Conservation (phyloP, 176 grass and related monocot genomes). For the Zizania latifolia region DNA sequence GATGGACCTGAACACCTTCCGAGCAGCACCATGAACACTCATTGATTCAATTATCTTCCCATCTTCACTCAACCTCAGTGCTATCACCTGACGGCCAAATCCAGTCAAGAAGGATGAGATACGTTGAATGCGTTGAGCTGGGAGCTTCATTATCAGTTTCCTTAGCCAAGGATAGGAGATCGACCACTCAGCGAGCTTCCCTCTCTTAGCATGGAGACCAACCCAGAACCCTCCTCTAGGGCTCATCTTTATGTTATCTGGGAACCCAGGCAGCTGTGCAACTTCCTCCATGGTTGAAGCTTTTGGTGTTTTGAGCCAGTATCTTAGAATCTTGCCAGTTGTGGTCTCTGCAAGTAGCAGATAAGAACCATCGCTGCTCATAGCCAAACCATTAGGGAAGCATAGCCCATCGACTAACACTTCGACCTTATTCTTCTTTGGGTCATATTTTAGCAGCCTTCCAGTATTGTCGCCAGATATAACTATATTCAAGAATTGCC, state of each 20-base stretch:
- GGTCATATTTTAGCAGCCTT: slow-evolving; percentile 57
- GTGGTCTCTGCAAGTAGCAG: slow-evolving; percentile 60
- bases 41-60: slow-evolving; percentile 21
- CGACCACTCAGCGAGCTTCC: slow-evolving; percentile 28
- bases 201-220: slow-evolving; percentile 40
- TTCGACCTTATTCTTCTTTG: slow-evolving; percentile 1
- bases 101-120: background rate
- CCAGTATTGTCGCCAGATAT: slow-evolving; percentile 55
- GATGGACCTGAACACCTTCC: slow-evolving; percentile 13
- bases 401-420: slow-evolving; percentile 42
- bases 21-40: background rate
- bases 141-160: slow-evolving; percentile 4
- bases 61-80: slow-evolving; percentile 32
- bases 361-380: slow-evolving; percentile 47
- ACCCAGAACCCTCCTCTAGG: slow-evolving; percentile 66
- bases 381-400: slow-evolving; percentile 56
- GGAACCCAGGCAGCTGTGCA: slow-evolving; percentile 29
- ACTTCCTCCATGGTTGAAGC: slow-evolving; percentile 18
- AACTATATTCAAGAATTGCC: slow-evolving; percentile 52
- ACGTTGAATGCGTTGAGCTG: background rate
- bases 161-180: slow-evolving; percentile 34
- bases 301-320: slow-evolving; percentile 36
- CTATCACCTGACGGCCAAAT: slow-evolving; percentile 22
- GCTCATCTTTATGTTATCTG: slow-evolving; percentile 65
- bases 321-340: slow-evolving; percentile 41